Base-by-base conservation (phyloP, 2,329 filamentous ascomycete genomes). In the Fusarium robinianum region DNA sequence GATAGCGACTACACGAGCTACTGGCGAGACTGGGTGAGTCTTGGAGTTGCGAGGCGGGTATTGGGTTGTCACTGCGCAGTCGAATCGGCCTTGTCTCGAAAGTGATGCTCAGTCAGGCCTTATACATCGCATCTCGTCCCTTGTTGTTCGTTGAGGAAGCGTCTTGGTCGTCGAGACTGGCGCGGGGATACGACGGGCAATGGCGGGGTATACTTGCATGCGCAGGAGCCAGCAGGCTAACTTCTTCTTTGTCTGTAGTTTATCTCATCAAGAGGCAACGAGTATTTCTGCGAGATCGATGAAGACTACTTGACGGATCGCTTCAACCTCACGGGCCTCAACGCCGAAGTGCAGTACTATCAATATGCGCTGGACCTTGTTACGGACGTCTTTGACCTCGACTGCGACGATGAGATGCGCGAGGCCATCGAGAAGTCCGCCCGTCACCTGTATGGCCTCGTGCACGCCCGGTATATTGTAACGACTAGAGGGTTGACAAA, bases 211-310 rank as follows among this genome's bases (percentile, higher is more conserved):
- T 43, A 22, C 41, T 25, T 37, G 19, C 10, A 12, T 44, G 23
- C 10, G 35, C 17, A 19, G 23, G 12, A 40, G 44, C 22, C 42
- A 27, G n/a, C 26, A 12, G 23, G 46, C 57, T 61, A 49, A 61
- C 38, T 41, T 15, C 24, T 37, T 25, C 32, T 30, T 24, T 38
- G 19, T 39, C 30, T 24, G 26, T 65, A 99, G 94, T 99, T 99
- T 70, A 96, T 97, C 63, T 96, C 92, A 5, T 96, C 91, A 5
- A 83, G 94, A 42, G 94, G 94, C 56, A 97, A 99, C 72, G 94
- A 99, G 69, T 99, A 99, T 73, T 99, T 97, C 65, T 99, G 94
- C 80, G 94, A 99, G 68, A 97, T 99, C 63, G 94, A 99, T 71
- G 94, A 99, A 69, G 94, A 99, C 63, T 99, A 99, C 71, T 80